Percentiles rank a stretch among this genome's conserved stretches.
Evolutionary conservation across 352 stramenopile genomes (phyloP).

Genomic region (Phytophthora cryptogea): DNA sequence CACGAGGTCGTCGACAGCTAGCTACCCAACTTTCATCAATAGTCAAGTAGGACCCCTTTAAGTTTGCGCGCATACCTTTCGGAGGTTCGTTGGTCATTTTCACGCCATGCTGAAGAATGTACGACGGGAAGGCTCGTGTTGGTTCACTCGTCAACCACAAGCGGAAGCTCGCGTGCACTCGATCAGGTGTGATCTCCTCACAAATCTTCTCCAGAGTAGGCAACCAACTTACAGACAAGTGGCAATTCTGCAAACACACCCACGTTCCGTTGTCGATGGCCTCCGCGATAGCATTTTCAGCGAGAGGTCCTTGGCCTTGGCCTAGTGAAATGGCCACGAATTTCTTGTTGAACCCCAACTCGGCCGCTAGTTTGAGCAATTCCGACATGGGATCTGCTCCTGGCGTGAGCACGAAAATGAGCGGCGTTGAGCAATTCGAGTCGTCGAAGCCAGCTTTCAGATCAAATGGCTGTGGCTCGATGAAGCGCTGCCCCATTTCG

Average conservation of each 20-base stretch:
- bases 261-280: constrained; percentile 93
- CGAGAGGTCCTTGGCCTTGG: constrained; percentile 93
- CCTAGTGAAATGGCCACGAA: constrained; percentile 94
- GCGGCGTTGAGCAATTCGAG: constrained; percentile 92
- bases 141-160: constrained; percentile 96
- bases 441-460: constrained; percentile 92
- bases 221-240: constrained; percentile 94
- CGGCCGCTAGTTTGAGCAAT: constrained; percentile 91
- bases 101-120: constrained; percentile 92
- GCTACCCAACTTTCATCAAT: constrained; percentile 80
- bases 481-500: constrained; percentile 91
- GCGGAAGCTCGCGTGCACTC: constrained; percentile 91
- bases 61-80: constrained; percentile 93
- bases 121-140: constrained; percentile 92
- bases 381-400: constrained; percentile 95
- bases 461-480: constrained; percentile 94
- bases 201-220: constrained; percentile 94
- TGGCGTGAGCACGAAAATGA: constrained; percentile 96
- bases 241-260: constrained; percentile 97
- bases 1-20: constrained; percentile 54
- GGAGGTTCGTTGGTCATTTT: constrained; percentile 97
- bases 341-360: constrained; percentile 92
- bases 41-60: constrained; percentile 91
- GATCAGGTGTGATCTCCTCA: constrained; percentile 93
- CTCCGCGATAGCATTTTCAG: constrained; percentile 92